A percentile compares a stretch with the other conserved stretches of the same genome.
phyloP scores from a whole-genome alignment of 225 moss, liverwort and hornwort species.

The Climacium dendroides region DNA sequence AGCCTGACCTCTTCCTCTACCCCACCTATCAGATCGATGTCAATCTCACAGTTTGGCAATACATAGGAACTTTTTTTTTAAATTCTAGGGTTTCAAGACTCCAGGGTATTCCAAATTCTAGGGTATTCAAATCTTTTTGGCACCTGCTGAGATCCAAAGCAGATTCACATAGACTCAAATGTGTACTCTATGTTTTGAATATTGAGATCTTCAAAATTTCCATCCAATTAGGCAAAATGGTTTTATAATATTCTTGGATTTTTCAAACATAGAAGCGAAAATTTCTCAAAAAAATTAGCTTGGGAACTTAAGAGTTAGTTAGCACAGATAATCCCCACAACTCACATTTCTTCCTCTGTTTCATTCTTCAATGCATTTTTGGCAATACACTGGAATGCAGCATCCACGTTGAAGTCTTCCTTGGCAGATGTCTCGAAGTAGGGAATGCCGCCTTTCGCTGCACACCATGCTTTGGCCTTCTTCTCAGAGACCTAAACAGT shows the following conservation, averaged over 20 bases:
- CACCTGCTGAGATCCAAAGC: not conserved
- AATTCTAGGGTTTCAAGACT: not conserved
- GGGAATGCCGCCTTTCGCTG: conserved; percentile 74
- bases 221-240: not conserved
- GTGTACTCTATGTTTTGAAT: too few species aligned
- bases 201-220: not conserved
- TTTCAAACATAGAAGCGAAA: not conserved
- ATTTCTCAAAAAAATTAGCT: not conserved
- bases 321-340: not conserved
- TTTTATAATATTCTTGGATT: not conserved
- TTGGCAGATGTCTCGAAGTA: conserved; percentile 96
- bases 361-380: conserved; percentile 94
- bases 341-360: conserved; percentile 91
- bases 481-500: conserved; percentile 74
- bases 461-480: conserved; percentile 94
- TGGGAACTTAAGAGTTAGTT: not conserved
- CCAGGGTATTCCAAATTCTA: not conserved
- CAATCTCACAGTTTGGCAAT: not conserved
- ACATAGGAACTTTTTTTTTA: not conserved
- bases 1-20: not conserved
- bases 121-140: not conserved
- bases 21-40: not conserved
- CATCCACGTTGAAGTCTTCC: conserved; percentile 87
- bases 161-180: not conserved
- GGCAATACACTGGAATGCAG: conserved; percentile 90